Percentiles rank a stretch among this genome's conserved stretches.
Conservation (phyloP, 495 filamentous ascomycete species). For the Talaromyces nanjingensis region DNA sequence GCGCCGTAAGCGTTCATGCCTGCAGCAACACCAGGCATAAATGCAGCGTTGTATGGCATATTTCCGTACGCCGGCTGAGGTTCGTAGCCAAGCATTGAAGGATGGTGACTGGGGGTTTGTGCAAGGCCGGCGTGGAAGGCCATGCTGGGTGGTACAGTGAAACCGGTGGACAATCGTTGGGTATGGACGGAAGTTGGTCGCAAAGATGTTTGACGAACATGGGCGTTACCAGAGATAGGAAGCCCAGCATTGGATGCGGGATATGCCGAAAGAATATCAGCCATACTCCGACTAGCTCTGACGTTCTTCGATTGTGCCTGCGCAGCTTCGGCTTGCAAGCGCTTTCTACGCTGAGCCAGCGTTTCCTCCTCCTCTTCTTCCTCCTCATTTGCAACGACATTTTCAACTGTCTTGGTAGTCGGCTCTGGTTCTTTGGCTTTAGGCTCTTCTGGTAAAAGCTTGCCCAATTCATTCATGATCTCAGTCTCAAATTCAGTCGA, state of each 20-base stretch:
- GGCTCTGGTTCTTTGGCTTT: slow-evolving; percentile 20
- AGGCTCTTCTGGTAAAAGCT: slow-evolving; percentile 20
- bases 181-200: not conserved
- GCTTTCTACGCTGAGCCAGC: slow-evolving; percentile 73
- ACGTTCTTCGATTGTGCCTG: slow-evolving; percentile 25
- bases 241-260: slow-evolving; percentile 20
- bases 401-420: not conserved
- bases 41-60: not conserved
- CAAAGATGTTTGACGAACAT: not conserved
- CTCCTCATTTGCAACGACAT: slow-evolving; percentile 25
- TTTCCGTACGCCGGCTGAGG: slow-evolving; percentile 11
- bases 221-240: not conserved
- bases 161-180: slow-evolving; percentile 9
- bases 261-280: slow-evolving; percentile 58
- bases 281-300: slow-evolving; percentile 54
- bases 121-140: slow-evolving; percentile 3
- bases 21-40: slow-evolving; percentile 18
- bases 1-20: slow-evolving; percentile 30
- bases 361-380: slow-evolving; percentile 88
- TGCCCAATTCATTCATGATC: slow-evolving; percentile 65
- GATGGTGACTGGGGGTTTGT: not conserved
- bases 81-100: slow-evolving; percentile 15
- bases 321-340: slow-evolving; percentile 68
- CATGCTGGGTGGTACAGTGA: slow-evolving; percentile 7
- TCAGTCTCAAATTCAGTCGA: slow-evolving; percentile 75